Conservation (phyloP, 257 asterid species). For the Solanum pinnatisectum region DNA sequence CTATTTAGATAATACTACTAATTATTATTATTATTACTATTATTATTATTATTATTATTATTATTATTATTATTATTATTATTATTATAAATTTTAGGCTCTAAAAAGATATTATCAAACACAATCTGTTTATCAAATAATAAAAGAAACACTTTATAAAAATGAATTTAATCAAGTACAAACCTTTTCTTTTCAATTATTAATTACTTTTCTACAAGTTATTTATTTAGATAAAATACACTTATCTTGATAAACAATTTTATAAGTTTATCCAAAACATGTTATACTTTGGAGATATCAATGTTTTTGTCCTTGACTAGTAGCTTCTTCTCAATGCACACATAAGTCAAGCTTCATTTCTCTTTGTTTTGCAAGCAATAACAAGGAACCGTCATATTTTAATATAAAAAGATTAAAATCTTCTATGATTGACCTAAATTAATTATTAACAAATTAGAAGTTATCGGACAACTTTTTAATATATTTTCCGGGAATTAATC, state of each 20-base stretch:
- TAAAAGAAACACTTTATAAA: too few relatives aligned
- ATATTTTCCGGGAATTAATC: neutral
- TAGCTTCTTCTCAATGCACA: neutral
- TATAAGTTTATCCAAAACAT: neutral
- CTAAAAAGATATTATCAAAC: too few relatives aligned
- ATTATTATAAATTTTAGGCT: too few relatives aligned
- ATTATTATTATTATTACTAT: too few relatives aligned
- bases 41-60: too few relatives aligned
- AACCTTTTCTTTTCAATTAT: too few relatives aligned
- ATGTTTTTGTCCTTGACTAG: neutral
- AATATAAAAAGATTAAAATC: neutral
- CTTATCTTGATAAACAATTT: neutral
- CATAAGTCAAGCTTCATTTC: neutral
- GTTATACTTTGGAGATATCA: neutral
- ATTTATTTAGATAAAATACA: too few relatives aligned
- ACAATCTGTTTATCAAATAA: too few relatives aligned
- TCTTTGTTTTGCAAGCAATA: neutral
- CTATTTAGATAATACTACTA: too few relatives aligned
- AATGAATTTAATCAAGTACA: too few relatives aligned
- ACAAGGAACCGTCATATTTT: neutral
- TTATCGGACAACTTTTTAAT: neutral
- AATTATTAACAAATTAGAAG: neutral
- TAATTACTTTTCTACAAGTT: too few relatives aligned
- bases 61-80: too few relatives aligned
- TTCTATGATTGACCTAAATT: neutral